phyloP scores from a whole-genome alignment of 2,329 filamentous ascomycete genomes.

The Paraconiothyrium brasiliense region DNA sequence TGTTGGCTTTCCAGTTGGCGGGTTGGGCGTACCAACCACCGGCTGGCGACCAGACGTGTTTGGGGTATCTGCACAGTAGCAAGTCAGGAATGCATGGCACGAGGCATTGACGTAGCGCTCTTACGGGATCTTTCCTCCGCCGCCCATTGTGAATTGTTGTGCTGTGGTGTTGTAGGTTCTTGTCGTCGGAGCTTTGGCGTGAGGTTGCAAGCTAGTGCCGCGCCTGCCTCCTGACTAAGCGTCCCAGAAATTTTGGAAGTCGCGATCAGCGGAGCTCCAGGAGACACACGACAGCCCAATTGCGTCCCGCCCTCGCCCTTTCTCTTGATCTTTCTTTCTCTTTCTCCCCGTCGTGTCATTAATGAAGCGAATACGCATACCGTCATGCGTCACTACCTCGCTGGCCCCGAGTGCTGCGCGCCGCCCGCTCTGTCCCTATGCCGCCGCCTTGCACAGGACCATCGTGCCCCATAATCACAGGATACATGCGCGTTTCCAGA shows the following conservation, averaged over 20 bases:
- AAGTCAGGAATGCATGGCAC: slow-evolving; percentile 25
- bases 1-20: slow-evolving; percentile 94
- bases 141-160: slow-evolving; percentile 69
- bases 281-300: slow-evolving; percentile 35
- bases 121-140: slow-evolving; percentile 78
- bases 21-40: slow-evolving; percentile 98
- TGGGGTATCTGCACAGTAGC: slow-evolving; percentile 77
- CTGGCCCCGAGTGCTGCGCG: slow-evolving; percentile 58
- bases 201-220: slow-evolving; percentile 31
- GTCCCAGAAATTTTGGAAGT: slow-evolving; percentile 48
- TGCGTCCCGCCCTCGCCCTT: slow-evolving; percentile 14
- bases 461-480: slow-evolving; percentile 41
- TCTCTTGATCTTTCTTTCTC: slow-evolving; percentile 17
- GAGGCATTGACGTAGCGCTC: slow-evolving; percentile 27
- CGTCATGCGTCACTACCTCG: slow-evolving; percentile 69
- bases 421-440: slow-evolving; percentile 51
- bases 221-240: slow-evolving; percentile 20
- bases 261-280: slow-evolving; percentile 34
- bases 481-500: slow-evolving; percentile 38
- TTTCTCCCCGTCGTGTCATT: slow-evolving; percentile 28
- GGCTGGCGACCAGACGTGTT: slow-evolving; percentile 98
- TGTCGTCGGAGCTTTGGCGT: slow-evolving; percentile 29
- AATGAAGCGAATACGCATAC: slow-evolving; percentile 71
- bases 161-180: slow-evolving; percentile 31
- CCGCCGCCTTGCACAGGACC: slow-evolving; percentile 33